A percentile compares a stretch with the other conserved stretches of the same genome.
phyloP scores from a whole-genome alignment of 208 protist species.

The Trypanosoma lewisi region DNA sequence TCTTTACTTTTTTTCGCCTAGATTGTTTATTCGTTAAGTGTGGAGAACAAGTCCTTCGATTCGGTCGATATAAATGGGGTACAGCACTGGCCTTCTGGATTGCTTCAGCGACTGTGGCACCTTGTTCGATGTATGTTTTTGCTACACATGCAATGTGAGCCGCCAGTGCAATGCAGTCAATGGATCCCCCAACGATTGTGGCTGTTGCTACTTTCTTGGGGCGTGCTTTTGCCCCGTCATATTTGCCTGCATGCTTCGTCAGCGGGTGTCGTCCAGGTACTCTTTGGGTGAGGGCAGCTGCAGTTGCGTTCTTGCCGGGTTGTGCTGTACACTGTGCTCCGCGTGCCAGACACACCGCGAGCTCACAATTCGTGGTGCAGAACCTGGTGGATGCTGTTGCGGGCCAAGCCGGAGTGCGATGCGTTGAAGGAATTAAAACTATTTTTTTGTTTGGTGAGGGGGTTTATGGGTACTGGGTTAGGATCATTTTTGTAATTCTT shows the following conservation, averaged over 20 bases:
- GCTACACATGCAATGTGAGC: conserved; percentile 24
- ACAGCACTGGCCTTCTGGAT: conserved; percentile 7
- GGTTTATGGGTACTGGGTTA: background rate
- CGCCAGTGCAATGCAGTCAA: conserved; percentile 22
- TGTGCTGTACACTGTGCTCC: conserved; percentile 20
- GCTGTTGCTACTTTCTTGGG: conserved; percentile 4
- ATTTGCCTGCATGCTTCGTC: conserved; percentile 6
- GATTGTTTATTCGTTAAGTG: background rate
- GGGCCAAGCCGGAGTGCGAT: background rate
- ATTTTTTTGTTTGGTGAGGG: background rate
- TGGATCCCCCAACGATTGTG: background rate
- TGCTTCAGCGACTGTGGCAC: conserved; percentile 13
- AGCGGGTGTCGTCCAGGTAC: conserved; percentile 12
- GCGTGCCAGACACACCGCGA: conserved; percentile 30
- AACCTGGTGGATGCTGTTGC: conserved; percentile 14
- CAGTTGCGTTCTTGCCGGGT: background rate
- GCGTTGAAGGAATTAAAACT: background rate
- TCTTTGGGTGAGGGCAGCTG: conserved; percentile 9
- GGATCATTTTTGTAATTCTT: background rate
- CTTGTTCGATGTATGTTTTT: conserved; percentile 20
- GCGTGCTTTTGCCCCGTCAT: background rate
- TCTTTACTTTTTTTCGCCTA: background rate
- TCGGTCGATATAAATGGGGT: too few relatives aligned
- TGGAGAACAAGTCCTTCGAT: background rate
- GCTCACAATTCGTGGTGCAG: conserved; percentile 14